Percentiles rank a stretch among this genome's conserved stretches.
Conservation (phyloP, 768 basidiomycete species). For the Amanita fuliginea region DNA sequence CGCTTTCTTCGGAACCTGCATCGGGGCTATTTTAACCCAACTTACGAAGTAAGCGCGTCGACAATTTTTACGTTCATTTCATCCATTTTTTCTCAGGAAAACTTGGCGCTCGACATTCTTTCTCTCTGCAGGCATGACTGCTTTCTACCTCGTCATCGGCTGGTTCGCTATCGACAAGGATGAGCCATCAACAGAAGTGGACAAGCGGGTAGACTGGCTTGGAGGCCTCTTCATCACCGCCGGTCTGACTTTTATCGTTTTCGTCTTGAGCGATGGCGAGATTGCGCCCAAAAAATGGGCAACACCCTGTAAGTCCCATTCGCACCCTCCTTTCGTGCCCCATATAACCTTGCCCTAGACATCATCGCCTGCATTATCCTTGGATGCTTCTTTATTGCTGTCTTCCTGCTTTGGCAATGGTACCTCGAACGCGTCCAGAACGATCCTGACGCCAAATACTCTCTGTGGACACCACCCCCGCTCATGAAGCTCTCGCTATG, state of each 20-base stretch:
- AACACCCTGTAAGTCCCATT: constrained; percentile 23
- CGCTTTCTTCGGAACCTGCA: constrained; percentile 51
- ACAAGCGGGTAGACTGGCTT: constrained; percentile 62
- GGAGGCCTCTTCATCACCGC: constrained; percentile 54
- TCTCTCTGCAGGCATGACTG: constrained; percentile 45
- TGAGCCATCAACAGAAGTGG: constrained; percentile 24
- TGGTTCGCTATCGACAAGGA: constrained; percentile 56
- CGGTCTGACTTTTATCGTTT: constrained; percentile 61
- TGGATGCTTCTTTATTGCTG: constrained; percentile 40
- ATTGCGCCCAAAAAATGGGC: constrained; percentile 49
- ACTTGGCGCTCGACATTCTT: constrained; percentile 39
- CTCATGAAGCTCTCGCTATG: constrained; percentile 54
- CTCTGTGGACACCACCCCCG: constrained; percentile 34
- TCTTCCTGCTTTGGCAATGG: constrained; percentile 59
- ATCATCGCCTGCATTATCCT: constrained; percentile 61
- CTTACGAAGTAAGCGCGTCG: constrained; percentile 22
- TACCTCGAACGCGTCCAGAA: constrained; percentile 39
- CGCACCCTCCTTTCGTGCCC: constrained; percentile 11
- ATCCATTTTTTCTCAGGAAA: background rate
- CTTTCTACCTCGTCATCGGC: constrained; percentile 40
- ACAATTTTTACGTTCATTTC: background rate
- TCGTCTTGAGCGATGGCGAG: constrained; percentile 60
- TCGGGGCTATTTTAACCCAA: constrained; percentile 69
- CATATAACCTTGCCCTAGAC: constrained; percentile 24
- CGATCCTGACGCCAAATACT: constrained; percentile 11